Conservation (phyloP, 306 rosid species). For the Cucumis cinereus region DNA sequence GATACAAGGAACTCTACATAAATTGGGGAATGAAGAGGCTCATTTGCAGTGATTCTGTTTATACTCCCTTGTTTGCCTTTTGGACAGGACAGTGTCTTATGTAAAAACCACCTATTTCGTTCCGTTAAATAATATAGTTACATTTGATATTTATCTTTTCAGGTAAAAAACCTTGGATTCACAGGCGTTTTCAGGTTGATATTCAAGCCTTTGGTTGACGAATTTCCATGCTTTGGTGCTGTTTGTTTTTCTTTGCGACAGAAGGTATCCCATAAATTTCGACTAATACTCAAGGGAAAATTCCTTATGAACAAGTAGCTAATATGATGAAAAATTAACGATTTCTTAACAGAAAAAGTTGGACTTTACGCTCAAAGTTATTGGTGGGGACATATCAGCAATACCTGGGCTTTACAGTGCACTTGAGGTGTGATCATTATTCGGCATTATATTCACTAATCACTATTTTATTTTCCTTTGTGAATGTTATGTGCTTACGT, state of each 20-base stretch:
- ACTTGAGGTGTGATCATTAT: slow-evolving; percentile 59
- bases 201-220: slow-evolving; percentile 82
- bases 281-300: background rate
- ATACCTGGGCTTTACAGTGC: slow-evolving; percentile 69
- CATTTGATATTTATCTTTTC: slow-evolving; percentile 6
- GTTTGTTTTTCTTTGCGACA: slow-evolving; percentile 78
- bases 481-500: background rate
- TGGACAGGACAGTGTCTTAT: background rate
- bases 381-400: slow-evolving; percentile 86
- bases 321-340: slow-evolving; percentile 7
- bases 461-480: background rate
- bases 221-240: slow-evolving; percentile 96
- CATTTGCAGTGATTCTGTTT: background rate
- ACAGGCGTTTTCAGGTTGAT: slow-evolving; percentile 90
- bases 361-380: slow-evolving; percentile 76
- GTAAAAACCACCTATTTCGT: background rate
- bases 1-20: background rate
- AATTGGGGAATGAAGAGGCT: background rate
- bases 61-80: background rate
- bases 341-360: slow-evolving; percentile 57
- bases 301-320: background rate
- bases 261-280: slow-evolving; percentile 32
- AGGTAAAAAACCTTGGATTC: slow-evolving; percentile 94
- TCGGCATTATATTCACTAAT: background rate
- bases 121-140: background rate